Evolutionary conservation across 108 stramenopile species (phyloP).

Genomic region (Nitzschia putrida): DNA sequence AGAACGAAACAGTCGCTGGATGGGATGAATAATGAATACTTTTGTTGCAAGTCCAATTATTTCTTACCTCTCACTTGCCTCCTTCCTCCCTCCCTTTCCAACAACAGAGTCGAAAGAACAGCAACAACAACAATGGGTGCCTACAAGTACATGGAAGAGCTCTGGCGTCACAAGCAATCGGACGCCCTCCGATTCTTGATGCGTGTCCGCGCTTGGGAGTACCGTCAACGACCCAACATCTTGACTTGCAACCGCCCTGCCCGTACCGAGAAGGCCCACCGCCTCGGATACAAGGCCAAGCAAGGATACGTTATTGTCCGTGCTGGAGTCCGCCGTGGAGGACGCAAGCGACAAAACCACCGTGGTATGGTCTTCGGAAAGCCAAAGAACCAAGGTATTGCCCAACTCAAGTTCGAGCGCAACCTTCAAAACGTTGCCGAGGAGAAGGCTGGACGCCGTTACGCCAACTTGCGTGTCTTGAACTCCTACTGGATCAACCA

Average conservation of each 20-base stretch:
- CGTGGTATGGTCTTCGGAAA: constrained; percentile 99
- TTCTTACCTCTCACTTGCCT: neutral
- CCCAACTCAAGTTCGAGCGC: constrained; percentile 98
- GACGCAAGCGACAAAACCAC: constrained; percentile 98
- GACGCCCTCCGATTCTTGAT: constrained; percentile 99
- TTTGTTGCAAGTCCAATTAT: neutral
- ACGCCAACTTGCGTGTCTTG: constrained; percentile 95
- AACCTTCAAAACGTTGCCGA: constrained; percentile 97
- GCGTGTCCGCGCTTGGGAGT: constrained; percentile 99
- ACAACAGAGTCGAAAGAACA: constrained; percentile 3
- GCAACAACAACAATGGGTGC: constrained; percentile 86
- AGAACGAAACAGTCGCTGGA: too few species aligned
- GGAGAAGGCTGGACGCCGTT: constrained; percentile 98
- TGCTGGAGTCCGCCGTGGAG: constrained; percentile 98
- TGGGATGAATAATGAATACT: neutral
- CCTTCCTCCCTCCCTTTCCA: too few species aligned
- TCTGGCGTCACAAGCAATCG: constrained; percentile 99
- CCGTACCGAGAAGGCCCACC: constrained; percentile 99
- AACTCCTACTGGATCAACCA: constrained; percentile 99
- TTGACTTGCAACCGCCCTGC: constrained; percentile 89
- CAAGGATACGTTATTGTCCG: constrained; percentile 98
- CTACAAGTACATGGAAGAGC: constrained; percentile 99
- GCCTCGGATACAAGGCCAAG: constrained; percentile 99
- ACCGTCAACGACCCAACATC: constrained; percentile 98
- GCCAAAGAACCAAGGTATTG: constrained; percentile 99